phyloP scores from a whole-genome alignment of 1,284 basidiomycete species.

The Moesziomyces globuligerus region DNA sequence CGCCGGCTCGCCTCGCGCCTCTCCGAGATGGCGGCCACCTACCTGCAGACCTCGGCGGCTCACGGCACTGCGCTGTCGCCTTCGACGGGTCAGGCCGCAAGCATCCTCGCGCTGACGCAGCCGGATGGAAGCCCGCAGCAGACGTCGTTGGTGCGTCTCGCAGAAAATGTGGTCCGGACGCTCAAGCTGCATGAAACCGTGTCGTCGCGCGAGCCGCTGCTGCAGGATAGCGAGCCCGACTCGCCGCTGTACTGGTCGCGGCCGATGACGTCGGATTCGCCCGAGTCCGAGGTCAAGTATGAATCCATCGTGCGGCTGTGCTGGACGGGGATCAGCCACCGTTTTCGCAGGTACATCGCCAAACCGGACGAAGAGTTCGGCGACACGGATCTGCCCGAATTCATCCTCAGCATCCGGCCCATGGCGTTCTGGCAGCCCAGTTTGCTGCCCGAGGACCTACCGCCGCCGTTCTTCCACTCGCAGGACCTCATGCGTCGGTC shows the following conservation, averaged over 20 bases:
- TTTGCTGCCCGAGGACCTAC: constrained; percentile 30
- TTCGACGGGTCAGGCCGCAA: constrained; percentile 42
- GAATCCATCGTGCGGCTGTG: constrained; percentile 46
- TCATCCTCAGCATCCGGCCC: constrained; percentile 34
- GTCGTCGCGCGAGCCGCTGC: constrained; percentile 26
- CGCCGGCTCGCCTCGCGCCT: constrained; percentile 24
- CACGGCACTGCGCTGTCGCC: constrained; percentile 26
- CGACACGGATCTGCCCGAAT: constrained; percentile 32
- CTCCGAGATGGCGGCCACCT: constrained; percentile 33
- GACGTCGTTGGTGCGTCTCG: constrained; percentile 27
- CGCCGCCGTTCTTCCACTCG: constrained; percentile 46
- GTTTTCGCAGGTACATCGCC: constrained; percentile 44
- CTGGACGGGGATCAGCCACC: constrained; percentile 46
- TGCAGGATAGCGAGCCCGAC: constrained; percentile 41
- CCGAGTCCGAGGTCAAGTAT: constrained; percentile 51
- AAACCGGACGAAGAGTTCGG: constrained; percentile 37
- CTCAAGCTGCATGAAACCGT: constrained; percentile 30
- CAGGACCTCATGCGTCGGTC: constrained; percentile 46
- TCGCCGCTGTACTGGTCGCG: constrained; percentile 43
- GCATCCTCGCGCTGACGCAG: constrained; percentile 42
- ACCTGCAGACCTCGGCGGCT: constrained; percentile 31
- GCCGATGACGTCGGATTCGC: constrained; percentile 30
- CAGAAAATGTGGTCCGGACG: constrained; percentile 36
- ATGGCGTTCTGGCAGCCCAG: constrained; percentile 52
- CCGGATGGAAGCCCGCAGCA: constrained; percentile 44